A percentile compares a stretch with the other conserved stretches of the same genome.
These are phyloP conservation scores for Noccaea bulbosa DNA, from an alignment of 345 rosid genomes.

Conservation along the genomic window DNA sequence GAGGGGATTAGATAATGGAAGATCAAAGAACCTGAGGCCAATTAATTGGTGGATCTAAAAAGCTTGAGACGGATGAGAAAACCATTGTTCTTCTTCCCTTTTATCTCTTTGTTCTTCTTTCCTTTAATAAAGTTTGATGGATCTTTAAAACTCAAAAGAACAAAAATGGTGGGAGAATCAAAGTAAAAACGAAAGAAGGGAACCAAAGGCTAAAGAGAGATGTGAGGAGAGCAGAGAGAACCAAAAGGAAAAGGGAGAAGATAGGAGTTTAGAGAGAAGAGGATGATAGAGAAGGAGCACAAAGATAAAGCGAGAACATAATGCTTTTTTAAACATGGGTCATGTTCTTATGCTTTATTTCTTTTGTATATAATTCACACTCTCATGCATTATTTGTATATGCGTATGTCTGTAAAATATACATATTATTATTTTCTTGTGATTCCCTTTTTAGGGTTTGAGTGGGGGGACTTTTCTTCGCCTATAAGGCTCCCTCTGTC, in stretches of 20 bases:
- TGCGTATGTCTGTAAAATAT: slow-evolving; percentile 1
- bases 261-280: slow-evolving; percentile 40
- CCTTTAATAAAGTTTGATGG: slow-evolving; percentile 50
- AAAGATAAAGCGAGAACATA: slow-evolving; percentile 41
- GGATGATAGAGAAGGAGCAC: slow-evolving; percentile 44
- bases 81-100: slow-evolving; percentile 45
- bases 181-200: slow-evolving; percentile 39
- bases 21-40: slow-evolving; percentile 47
- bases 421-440: slow-evolving; percentile 17
- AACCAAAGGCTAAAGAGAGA: slow-evolving; percentile 42
- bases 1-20: slow-evolving; percentile 27
- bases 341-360: slow-evolving; percentile 41
- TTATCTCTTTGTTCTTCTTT: slow-evolving; percentile 39
- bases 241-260: slow-evolving; percentile 44
- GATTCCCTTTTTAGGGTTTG: slow-evolving; percentile 45
- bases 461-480: slow-evolving; percentile 43
- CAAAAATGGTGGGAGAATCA: slow-evolving; percentile 46
- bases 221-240: slow-evolving; percentile 37
- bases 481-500: slow-evolving; percentile 41
- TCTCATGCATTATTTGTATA: slow-evolving; percentile 35
- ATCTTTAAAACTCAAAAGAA: slow-evolving; percentile 48
- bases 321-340: slow-evolving; percentile 41
- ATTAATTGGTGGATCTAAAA: slow-evolving; percentile 45
- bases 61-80: slow-evolving; percentile 46
- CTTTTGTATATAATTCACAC: slow-evolving; percentile 34